Conservation (phyloP, 768 basidiomycete species). For the Boletus rufocinnamomeus region DNA sequence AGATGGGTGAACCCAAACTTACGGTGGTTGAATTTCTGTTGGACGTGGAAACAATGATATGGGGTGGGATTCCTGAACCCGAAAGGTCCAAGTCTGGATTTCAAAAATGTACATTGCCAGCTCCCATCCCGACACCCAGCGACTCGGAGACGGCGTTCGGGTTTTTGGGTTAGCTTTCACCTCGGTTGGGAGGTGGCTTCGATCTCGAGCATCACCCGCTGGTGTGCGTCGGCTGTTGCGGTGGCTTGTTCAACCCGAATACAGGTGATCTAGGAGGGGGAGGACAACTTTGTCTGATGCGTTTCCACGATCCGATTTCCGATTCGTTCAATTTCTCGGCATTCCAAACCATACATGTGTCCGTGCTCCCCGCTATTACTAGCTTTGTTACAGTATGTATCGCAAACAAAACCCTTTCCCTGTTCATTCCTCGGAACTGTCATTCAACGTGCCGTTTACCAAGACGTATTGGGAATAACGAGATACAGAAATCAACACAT, state of each 20-base stretch:
- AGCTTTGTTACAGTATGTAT: not conserved
- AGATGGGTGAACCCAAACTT: no score
- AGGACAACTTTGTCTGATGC: not conserved
- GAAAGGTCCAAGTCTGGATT: no score
- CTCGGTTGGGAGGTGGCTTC: conserved; percentile 39
- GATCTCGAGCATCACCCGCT: conserved; percentile 64
- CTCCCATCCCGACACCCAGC: no score
- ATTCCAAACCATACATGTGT: not conserved
- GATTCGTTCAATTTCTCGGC: not conserved
- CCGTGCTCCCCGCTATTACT: not conserved
- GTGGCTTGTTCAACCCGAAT: no score
- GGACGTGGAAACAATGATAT: no score
- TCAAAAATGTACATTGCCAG: no score
- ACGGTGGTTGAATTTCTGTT: no score
- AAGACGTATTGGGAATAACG: not conserved
- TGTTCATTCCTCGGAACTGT: not conserved
- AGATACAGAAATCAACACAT: no score
- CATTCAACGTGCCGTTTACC: not conserved
- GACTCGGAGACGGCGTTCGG: conserved; percentile 55
- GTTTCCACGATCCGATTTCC: no score
- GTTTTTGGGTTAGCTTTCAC: conserved; percentile 27
- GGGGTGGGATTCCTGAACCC: no score
- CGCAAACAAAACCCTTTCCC: not conserved
- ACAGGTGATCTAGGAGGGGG: no score
- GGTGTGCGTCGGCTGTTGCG: no score